phyloP scores from a whole-genome alignment of 148 eudicot species.

The Polygonum maritimum region DNA sequence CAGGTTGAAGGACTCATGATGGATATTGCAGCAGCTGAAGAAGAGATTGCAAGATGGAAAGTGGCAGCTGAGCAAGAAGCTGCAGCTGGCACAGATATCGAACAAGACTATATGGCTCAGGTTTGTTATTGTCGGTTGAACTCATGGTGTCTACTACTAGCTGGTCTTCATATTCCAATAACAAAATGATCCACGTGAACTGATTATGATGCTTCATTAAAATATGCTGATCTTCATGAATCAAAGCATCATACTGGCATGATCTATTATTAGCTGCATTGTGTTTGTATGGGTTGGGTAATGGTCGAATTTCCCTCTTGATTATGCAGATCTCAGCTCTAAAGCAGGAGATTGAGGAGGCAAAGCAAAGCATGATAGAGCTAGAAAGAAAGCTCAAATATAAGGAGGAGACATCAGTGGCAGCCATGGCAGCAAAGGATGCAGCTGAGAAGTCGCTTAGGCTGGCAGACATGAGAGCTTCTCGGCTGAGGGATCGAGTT shows the following conservation, averaged over 20 bases:
- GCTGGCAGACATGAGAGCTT: conserved; percentile 67
- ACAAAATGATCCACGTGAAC: neutral
- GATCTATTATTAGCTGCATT: neutral
- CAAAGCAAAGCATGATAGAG: conserved; percentile 58
- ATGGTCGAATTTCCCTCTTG: too few relatives aligned
- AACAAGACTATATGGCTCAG: conserved; percentile 71
- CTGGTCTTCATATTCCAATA: neutral
- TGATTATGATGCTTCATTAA: neutral
- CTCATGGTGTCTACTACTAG: neutral
- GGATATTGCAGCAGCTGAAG: conserved; percentile 93
- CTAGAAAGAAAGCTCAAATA: conserved; percentile 74
- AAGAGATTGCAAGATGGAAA: conserved; percentile 96
- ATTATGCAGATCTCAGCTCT: conserved; percentile 49
- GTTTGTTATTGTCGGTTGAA: conserved; percentile 24
- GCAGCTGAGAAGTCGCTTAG: conserved; percentile 95
- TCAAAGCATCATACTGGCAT: neutral
- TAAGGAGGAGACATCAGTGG: conserved; percentile 82
- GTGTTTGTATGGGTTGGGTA: neutral
- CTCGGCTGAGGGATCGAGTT: conserved; percentile 73
- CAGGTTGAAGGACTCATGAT: conserved; percentile 96
- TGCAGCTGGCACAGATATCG: conserved; percentile 89
- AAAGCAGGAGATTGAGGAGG: conserved; percentile 71
- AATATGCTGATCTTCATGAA: too few relatives aligned
- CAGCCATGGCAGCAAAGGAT: conserved; percentile 95
- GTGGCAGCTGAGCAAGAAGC: conserved; percentile 97